phyloP scores from a whole-genome alignment of 1,139 yeast species.

The Yamadazyma diospyri region DNA sequence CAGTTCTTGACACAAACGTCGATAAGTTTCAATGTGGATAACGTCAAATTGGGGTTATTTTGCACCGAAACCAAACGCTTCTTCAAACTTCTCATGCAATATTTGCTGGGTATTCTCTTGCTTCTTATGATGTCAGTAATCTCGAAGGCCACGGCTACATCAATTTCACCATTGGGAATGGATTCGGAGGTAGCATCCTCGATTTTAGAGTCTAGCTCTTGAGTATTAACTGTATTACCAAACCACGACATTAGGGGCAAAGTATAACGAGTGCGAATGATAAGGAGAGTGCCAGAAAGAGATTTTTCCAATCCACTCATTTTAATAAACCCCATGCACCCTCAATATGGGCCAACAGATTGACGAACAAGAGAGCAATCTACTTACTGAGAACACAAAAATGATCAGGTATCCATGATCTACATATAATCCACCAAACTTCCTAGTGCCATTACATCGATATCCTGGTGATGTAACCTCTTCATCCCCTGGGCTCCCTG shows the following conservation, averaged over 20 bases:
- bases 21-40: slow-evolving; percentile 68
- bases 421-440: too few relatives aligned
- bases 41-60: slow-evolving; percentile 71
- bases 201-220: slow-evolving; percentile 61
- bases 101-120: slow-evolving; percentile 76
- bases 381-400: too few relatives aligned
- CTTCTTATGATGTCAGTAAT: slow-evolving; percentile 85
- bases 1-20: slow-evolving; percentile 93
- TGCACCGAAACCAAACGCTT: slow-evolving; percentile 62
- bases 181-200: slow-evolving; percentile 82
- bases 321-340: too few relatives aligned
- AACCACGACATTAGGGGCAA: slow-evolving; percentile 86
- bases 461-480: too few relatives aligned
- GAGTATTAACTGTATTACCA: slow-evolving; percentile 36
- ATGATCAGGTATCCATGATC: too few relatives aligned
- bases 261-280: too few relatives aligned
- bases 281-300: too few relatives aligned
- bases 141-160: slow-evolving; percentile 75
- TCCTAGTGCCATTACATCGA: too few relatives aligned
- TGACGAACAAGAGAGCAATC: too few relatives aligned
- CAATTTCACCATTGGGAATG: slow-evolving; percentile 90
- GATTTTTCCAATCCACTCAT: too few relatives aligned
- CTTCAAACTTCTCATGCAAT: slow-evolving; percentile 80
- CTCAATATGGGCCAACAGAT: too few relatives aligned
- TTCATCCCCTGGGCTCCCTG: too few relatives aligned